phyloP scores from a whole-genome alignment of 2,329 filamentous ascomycete species.

The Aspergillus uvarum region DNA sequence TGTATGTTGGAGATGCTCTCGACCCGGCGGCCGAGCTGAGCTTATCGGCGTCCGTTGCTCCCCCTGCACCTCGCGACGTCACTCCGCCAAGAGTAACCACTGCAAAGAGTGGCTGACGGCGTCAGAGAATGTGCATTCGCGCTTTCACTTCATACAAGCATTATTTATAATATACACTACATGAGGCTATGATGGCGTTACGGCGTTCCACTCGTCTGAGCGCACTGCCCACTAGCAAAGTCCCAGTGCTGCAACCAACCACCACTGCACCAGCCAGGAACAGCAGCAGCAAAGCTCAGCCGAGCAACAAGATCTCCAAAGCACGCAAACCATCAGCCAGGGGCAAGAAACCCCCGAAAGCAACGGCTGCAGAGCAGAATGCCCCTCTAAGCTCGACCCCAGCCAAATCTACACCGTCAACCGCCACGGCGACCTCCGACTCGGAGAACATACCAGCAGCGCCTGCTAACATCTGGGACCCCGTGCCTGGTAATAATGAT shows the following conservation, averaged over 20 bases:
- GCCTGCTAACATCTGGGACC: constrained; percentile 31
- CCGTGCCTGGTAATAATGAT: constrained; percentile 12
- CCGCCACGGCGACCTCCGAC: constrained; percentile 10
- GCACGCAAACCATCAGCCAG: constrained; percentile 27
- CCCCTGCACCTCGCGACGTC: not conserved
- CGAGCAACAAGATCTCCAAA: constrained; percentile 32
- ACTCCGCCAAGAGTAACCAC: not conserved
- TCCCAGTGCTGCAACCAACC: constrained; percentile 18
- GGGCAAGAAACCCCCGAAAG: constrained; percentile 20
- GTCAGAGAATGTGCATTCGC: not conserved
- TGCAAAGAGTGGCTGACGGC: not conserved
- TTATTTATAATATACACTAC: not conserved
- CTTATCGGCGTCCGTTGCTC: not conserved
- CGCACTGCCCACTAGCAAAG: constrained; percentile 24
- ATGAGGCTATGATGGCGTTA: constrained; percentile 47
- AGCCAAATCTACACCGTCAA: not conserved
- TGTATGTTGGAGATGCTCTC: not conserved
- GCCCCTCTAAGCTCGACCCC: constrained; percentile 1
- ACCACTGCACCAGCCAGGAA: constrained; percentile 24
- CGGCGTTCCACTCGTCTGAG: constrained; percentile 53
- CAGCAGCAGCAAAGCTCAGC: constrained; percentile 14
- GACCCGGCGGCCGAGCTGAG: not conserved
- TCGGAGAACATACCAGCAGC: constrained; percentile 32
- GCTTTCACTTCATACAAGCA: not conserved
- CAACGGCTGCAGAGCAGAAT: not conserved